Base-by-base conservation (phyloP, 306 rosid genomes). In the Pyrus betulifolia region DNA sequence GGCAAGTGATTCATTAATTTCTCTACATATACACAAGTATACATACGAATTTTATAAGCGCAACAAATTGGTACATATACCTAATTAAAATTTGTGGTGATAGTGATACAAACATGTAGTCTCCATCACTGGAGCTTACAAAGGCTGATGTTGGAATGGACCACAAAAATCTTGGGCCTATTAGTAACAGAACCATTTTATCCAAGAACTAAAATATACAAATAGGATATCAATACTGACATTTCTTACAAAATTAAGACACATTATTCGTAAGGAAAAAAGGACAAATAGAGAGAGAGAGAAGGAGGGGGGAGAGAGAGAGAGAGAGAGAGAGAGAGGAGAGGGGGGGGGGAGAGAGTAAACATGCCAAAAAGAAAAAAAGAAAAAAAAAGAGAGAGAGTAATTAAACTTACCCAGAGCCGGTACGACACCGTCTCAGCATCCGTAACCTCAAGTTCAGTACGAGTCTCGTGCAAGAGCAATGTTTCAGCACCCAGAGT, bases 341-440 rank as follows among this genome's bases (percentile, higher is more conserved):
- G 3, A 4, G 5, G 2, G 5, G 3, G 17, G 25, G 1, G 27
- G 4, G 62, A 3, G 62, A 4, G 28, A n/a, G 63, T 33, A 35
- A 35, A 6, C 40, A 35, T 35, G 40, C 2, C 40, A 35, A 6
- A 35, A 33, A 6, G 6, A 6, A 35, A 35, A 1, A 35, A 33
- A 1, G 12, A 19, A n/a, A 6, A 3, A 31, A 4, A 27, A 17
- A 61, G 38, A 14, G 40, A 62, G 67, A 59, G 27, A 15, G 63
- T 74, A 25, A 25, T 25, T 25, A 73, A 38, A 62, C 61, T 71
- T 86, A 95, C 99, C 99, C 99, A 95, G 23, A 95, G 88, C 31
- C 99, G 93, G 81, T 95, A 92, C 63, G 99, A 95, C 82, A 92
- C 93, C 15, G 89, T 79, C 77, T 89, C 92, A 12, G 83, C 88